Evolutionary conservation across 2,329 filamentous ascomycete species (phyloP), one percentile per base, ranked within the genome.

Genomic region (Diplodia mutila): DNA sequence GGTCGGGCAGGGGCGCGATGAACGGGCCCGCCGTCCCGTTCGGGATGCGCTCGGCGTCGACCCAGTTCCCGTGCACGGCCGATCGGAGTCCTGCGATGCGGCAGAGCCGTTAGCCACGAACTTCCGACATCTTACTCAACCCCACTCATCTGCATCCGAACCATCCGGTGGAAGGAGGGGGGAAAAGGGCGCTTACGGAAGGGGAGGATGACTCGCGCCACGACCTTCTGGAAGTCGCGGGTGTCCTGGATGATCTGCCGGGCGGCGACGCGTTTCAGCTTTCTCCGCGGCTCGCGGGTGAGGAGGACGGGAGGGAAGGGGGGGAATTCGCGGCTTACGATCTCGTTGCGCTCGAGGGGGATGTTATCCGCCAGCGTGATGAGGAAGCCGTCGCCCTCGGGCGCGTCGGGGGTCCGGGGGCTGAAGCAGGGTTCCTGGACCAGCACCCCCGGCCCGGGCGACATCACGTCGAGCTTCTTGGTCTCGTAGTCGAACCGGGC

Each of bases 171-270:
- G 27, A 29, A 29, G 27, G 6, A 29, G 27, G 27, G 27, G 27
- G 27, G 27, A 18, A n/a, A 32, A 32, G 53, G 32, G 23, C 14
- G 5, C 54, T 42, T 27, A 59, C 54, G 54, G 54, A 59, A 59
- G 3, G 54, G 54, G 4, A 59, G 54, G 21, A 59, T 46, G 37
- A 59, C 23, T 34, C 54, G 54, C 39, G 54, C 54, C 9, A 46
- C 37, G 4, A 46, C 11, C 54, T 27, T 23, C 37, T 59, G 54
- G 54, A 59, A 59, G 54, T 59, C 37, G 18, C 34, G 54, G 21
- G 54, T 59, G 54, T 59, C 54, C 34, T 59, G 54, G 21, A 59
- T 59, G 54, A 59, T 42, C 54, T 59, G 37, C 54, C 54, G 34
- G 21, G 34, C 51, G 32, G 12, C 51, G 27, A 25, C 27, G 27